These are phyloP conservation scores for Diaporthe helianthi DNA, from an alignment of 2,329 filamentous ascomycete species.

Conservation along the genomic window DNA sequence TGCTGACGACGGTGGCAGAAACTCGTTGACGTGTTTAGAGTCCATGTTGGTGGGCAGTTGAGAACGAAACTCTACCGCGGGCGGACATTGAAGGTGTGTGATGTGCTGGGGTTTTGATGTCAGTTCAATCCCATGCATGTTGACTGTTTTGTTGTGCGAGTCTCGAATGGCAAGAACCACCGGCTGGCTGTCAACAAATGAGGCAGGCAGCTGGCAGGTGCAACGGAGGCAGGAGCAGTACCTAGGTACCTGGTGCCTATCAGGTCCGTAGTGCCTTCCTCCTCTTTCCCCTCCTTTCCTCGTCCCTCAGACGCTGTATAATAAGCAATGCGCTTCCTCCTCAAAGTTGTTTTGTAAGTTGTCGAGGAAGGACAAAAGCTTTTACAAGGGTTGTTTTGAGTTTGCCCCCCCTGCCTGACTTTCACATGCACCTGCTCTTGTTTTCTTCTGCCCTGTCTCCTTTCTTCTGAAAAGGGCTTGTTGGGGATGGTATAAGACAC, in stretches of 20 bases:
- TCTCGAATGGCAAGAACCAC: background rate
- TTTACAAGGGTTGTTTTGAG: background rate
- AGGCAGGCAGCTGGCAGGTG: no score
- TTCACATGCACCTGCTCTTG: background rate
- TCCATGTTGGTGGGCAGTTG: constrained; percentile 22
- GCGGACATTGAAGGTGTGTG: constrained; percentile 3
- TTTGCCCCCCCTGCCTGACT: background rate
- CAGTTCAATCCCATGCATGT: background rate
- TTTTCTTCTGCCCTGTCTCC: background rate
- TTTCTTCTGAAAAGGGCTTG: background rate
- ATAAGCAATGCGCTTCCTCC: background rate
- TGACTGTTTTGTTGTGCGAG: no score
- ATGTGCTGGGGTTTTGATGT: background rate
- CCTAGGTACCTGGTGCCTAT: background rate
- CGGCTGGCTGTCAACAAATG: no score
- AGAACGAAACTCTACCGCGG: no score
- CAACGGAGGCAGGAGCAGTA: background rate
- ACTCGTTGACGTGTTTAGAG: constrained; percentile 28
- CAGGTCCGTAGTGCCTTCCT: background rate
- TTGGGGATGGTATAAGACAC: background rate
- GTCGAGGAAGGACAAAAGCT: background rate
- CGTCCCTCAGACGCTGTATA: background rate
- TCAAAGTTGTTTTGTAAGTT: background rate
- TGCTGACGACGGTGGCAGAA: constrained; percentile 19
- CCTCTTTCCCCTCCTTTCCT: background rate